phyloP scores from a whole-genome alignment of 345 rosid species.

The Passiflora organensis region DNA sequence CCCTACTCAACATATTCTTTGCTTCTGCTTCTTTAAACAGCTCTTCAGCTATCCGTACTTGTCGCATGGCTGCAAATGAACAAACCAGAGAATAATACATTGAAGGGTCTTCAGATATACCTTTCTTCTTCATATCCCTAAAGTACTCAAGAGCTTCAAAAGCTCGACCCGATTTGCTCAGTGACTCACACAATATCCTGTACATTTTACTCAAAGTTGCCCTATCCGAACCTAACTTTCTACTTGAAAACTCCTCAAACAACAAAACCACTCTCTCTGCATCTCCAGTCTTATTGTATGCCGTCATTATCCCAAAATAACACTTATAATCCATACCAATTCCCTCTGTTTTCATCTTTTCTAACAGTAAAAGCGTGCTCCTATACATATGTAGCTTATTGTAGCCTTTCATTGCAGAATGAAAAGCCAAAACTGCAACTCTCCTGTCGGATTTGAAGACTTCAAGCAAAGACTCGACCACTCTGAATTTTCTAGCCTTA shows the following conservation, averaged over 20 bases:
- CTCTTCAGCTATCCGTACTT: conserved; percentile 41
- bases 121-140: conserved; percentile 50
- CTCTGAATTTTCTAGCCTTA: conserved; percentile 49
- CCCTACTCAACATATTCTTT: conserved; percentile 42
- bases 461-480: conserved; percentile 43
- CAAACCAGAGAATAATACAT: conserved; percentile 53
- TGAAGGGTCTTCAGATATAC: conserved; percentile 34
- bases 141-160: conserved; percentile 60
- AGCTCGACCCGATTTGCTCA: conserved; percentile 55
- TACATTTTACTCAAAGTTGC: conserved; percentile 30
- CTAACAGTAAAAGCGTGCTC: conserved; percentile 44
- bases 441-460: conserved; percentile 35
- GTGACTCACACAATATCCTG: conserved; percentile 42
- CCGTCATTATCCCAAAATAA: conserved; percentile 66
- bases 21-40: conserved; percentile 56
- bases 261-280: conserved; percentile 44
- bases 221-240: conserved; percentile 29
- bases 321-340: conserved; percentile 45
- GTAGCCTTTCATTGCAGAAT: conserved; percentile 67
- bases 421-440: conserved; percentile 43
- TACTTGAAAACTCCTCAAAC: conserved; percentile 50
- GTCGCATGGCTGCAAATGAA: conserved; percentile 40
- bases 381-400: conserved; percentile 81
- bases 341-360: conserved; percentile 40
- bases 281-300: conserved; percentile 45